Evolutionary conservation across 768 basidiomycete genomes (phyloP).

Genomic region (Arthromyces matolae): DNA sequence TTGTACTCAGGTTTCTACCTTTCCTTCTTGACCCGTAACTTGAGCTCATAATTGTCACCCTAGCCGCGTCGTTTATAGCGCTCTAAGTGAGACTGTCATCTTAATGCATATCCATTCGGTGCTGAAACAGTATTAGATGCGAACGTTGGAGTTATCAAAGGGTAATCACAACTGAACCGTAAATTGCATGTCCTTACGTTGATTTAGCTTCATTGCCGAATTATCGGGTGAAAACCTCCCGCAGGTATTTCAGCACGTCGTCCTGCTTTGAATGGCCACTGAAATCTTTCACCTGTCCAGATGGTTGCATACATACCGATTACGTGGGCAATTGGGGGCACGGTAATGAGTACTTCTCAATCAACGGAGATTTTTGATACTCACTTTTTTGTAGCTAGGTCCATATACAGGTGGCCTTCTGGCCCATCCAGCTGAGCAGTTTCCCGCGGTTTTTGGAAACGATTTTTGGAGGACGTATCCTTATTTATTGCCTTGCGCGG

Average conservation of each 20-base stretch:
- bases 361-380: background rate
- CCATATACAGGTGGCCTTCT: constrained; percentile 57
- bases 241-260: constrained; percentile 42
- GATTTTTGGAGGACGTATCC: constrained; percentile 51
- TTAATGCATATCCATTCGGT: no score
- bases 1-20: constrained; percentile 42
- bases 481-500: constrained; percentile 66
- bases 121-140: no score
- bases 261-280: background rate
- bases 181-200: constrained; percentile 38
- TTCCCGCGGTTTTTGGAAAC: constrained; percentile 43
- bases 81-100: constrained; percentile 60
- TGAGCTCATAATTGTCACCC: background rate
- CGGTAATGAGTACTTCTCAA: constrained; percentile 2
- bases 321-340: constrained; percentile 30
- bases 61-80: constrained; percentile 66
- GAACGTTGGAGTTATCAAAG: constrained; percentile 70
- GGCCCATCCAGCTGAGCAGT: constrained; percentile 50
- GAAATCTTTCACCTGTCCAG: constrained; percentile 18
- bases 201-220: constrained; percentile 57
- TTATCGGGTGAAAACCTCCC: constrained; percentile 44
- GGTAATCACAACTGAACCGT: constrained; percentile 44
- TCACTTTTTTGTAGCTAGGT: constrained; percentile 27
- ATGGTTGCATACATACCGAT: constrained; percentile 66
- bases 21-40: background rate